These are phyloP conservation scores for Oryza brachyantha DNA, from an alignment of 176 grass and related monocot species.

Conservation along the genomic window DNA sequence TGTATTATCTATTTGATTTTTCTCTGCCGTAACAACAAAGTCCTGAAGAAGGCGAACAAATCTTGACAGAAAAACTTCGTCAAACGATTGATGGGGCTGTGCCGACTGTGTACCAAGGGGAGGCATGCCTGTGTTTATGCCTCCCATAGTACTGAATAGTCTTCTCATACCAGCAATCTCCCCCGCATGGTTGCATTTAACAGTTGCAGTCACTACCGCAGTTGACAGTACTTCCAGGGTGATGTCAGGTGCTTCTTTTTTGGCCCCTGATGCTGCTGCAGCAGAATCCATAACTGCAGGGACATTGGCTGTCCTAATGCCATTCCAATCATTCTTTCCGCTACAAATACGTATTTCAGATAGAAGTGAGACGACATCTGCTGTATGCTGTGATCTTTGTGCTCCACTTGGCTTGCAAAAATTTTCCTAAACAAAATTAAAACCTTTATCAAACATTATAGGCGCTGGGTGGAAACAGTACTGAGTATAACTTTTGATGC, in stretches of 20 bases:
- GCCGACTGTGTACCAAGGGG: slow-evolving; percentile 49
- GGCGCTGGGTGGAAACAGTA: slow-evolving; percentile 11
- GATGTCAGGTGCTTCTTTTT: slow-evolving; percentile 87
- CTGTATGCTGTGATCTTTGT: slow-evolving; percentile 94
- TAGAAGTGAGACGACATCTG: slow-evolving; percentile 98
- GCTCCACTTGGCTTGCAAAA: slow-evolving; percentile 96
- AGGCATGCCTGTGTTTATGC: slow-evolving; percentile 66
- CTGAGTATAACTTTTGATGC: slow-evolving; percentile 17
- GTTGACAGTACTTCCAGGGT: slow-evolving; percentile 95
- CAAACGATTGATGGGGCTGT: slow-evolving; percentile 76
- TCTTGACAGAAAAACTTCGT: slow-evolving; percentile 84
- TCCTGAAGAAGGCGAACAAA: slow-evolving; percentile 91
- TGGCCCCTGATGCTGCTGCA: slow-evolving; percentile 92
- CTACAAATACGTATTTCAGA: slow-evolving; percentile 97
- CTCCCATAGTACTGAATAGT: slow-evolving; percentile 91
- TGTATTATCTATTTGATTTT: slow-evolving; percentile 77
- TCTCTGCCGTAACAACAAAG: slow-evolving; percentile 88
- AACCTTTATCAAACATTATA: slow-evolving; percentile 18
- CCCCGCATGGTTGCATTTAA: slow-evolving; percentile 97
- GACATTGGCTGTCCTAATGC: slow-evolving; percentile 89
- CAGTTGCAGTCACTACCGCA: slow-evolving; percentile 94
- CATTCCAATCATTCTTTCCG: slow-evolving; percentile 99
- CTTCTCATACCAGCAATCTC: slow-evolving; percentile 99
- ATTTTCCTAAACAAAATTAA: slow-evolving; percentile 67
- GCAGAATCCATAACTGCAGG: slow-evolving; percentile 98